Conservation (phyloP, 169 alveolate genomes). For the Plasmodium coatneyi region DNA sequence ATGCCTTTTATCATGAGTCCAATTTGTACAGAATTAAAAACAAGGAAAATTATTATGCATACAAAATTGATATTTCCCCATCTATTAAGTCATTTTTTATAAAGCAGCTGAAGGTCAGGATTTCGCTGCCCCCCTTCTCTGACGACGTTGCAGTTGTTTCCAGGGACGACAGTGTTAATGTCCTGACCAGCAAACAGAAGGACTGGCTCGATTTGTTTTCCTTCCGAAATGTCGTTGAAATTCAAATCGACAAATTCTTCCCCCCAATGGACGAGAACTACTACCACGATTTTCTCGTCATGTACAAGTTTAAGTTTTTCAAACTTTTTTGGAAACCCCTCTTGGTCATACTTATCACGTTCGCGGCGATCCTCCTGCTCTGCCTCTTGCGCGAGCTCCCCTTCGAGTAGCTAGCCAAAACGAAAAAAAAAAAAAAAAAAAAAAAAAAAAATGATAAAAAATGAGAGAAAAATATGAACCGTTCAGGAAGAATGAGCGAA, state of each 20-base stretch:
- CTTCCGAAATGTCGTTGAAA: conserved; percentile 32
- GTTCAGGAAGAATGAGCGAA: background rate
- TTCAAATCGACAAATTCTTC: conserved; percentile 47
- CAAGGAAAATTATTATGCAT: conserved; percentile 53
- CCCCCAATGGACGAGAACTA: conserved; percentile 42
- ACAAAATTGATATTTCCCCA: conserved; percentile 49
- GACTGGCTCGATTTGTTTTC: conserved; percentile 58
- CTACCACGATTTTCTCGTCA: conserved; percentile 23
- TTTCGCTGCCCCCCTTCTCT: conserved; percentile 47
- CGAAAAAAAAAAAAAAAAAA: conserved; percentile 39
- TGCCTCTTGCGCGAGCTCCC: conserved; percentile 20
- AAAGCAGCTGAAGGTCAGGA: conserved; percentile 29
- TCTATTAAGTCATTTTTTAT: conserved; percentile 58
- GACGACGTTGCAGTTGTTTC: conserved; percentile 2
- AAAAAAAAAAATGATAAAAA: background rate
- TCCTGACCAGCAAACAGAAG: conserved; percentile 21
- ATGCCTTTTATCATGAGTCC: conserved; percentile 41
- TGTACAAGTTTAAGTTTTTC: conserved; percentile 11
- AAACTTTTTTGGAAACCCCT: conserved; percentile 39
- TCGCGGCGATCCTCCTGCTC: conserved; percentile 7
- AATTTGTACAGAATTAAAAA: conserved; percentile 45
- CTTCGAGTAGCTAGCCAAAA: conserved; percentile 37
- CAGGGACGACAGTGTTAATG: background rate
- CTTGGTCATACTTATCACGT: conserved; percentile 12
- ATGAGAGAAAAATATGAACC: background rate